A percentile compares a stretch with the other conserved stretches of the same genome.
Evolutionary conservation across 768 basidiomycete genomes (phyloP).

Genomic region (Chiua virens): DNA sequence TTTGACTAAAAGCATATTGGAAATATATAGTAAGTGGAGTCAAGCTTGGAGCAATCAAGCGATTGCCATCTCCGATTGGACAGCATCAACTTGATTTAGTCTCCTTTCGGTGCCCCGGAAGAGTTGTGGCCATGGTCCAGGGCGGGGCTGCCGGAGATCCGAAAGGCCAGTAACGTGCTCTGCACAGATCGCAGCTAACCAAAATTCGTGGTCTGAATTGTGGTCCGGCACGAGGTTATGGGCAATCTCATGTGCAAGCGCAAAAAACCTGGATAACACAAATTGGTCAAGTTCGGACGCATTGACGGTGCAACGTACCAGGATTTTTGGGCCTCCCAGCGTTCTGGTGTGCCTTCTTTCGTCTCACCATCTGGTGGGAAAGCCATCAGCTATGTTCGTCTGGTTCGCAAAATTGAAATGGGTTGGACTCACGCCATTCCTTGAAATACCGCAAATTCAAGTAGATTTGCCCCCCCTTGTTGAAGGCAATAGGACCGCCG

Average conservation of each 20-base stretch:
- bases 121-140: too few species aligned
- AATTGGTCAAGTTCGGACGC: too few species aligned
- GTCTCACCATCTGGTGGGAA: conserved; percentile 64
- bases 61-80: too few species aligned
- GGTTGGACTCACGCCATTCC: conserved; percentile 70
- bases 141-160: conserved; percentile 10
- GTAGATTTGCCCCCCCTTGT: conserved; percentile 79
- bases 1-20: too few species aligned
- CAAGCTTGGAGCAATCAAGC: too few species aligned
- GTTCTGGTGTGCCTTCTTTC: conserved; percentile 38
- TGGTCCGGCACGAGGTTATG: conserved; percentile 85
- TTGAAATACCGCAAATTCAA: conserved; percentile 82
- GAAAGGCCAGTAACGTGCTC: conserved; percentile 45
- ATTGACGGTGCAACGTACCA: conserved; percentile 47
- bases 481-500: conserved; percentile 89
- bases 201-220: conserved; percentile 89
- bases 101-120: too few species aligned
- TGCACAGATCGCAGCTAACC: conserved; percentile 85
- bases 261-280: conserved; percentile 48
- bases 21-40: too few species aligned
- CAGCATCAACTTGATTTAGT: too few species aligned
- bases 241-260: conserved; percentile 55
- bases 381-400: background rate
- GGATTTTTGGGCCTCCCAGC: conserved; percentile 66
- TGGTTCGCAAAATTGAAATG: background rate